Conservation (phyloP, 2,329 filamentous ascomycete species). For the Aspergillus clavatus region DNA sequence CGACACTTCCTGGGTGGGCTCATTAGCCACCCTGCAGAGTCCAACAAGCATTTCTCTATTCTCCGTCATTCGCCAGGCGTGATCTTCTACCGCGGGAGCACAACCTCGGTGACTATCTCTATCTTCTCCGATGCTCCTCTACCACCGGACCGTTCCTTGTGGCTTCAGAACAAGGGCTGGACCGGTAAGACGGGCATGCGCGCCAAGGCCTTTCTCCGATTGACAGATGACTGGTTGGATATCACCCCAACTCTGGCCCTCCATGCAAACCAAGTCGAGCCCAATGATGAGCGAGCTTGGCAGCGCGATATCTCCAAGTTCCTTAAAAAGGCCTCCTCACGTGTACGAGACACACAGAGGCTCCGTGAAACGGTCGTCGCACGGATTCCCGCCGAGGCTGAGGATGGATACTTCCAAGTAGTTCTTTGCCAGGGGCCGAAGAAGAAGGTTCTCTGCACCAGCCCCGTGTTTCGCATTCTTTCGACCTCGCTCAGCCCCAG, state of each 20-base stretch:
- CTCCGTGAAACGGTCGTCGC: slow-evolving; percentile 61
- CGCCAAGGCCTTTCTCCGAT: slow-evolving; percentile 58
- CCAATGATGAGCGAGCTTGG: slow-evolving; percentile 59
- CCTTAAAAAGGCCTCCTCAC: slow-evolving; percentile 48
- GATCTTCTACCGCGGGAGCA: slow-evolving; percentile 62
- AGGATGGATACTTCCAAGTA: slow-evolving; percentile 65
- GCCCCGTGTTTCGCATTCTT: slow-evolving; percentile 64
- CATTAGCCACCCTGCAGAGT: slow-evolving; percentile 59
- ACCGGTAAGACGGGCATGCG: slow-evolving; percentile 65
- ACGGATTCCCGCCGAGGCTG: slow-evolving; percentile 58
- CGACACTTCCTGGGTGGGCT: slow-evolving; percentile 63
- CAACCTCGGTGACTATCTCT: slow-evolving; percentile 60
- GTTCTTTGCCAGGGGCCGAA: slow-evolving; percentile 55
- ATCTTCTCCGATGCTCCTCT: slow-evolving; percentile 58
- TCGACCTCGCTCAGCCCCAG: slow-evolving; percentile 60
- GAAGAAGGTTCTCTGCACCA: slow-evolving; percentile 59
- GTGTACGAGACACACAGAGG: slow-evolving; percentile 47
- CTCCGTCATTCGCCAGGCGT: slow-evolving; percentile 61
- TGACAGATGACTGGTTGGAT: slow-evolving; percentile 59
- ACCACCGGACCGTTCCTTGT: slow-evolving; percentile 56
- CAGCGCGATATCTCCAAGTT: slow-evolving; percentile 65
- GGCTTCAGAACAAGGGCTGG: slow-evolving; percentile 65
- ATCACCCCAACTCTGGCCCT: slow-evolving; percentile 57
- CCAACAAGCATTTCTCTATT: slow-evolving; percentile 61
- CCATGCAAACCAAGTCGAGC: slow-evolving; percentile 46